Percentiles rank a stretch among this genome's conserved stretches.
These are phyloP conservation scores for Annulohypoxylon stygium DNA, from an alignment of 495 filamentous ascomycete genomes.

Conservation along the genomic window DNA sequence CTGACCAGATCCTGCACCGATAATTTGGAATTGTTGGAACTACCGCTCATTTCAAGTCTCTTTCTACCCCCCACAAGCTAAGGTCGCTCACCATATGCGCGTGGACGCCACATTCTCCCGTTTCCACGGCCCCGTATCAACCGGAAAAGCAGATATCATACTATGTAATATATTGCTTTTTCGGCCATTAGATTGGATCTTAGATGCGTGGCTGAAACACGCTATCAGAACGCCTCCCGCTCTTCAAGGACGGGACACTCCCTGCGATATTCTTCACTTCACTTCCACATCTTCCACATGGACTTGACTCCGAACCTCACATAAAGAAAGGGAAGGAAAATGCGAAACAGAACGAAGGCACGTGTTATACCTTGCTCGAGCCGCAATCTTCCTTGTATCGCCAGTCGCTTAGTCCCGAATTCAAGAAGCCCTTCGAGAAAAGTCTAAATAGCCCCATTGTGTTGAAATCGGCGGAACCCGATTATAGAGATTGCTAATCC, in stretches of 20 bases:
- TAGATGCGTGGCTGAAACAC: constrained; percentile 36
- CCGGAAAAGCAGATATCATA: constrained; percentile 26
- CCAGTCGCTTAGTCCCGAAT: neutral
- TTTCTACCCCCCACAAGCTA: constrained; percentile 28
- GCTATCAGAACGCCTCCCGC: constrained; percentile 34
- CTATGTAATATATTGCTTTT: constrained; percentile 2
- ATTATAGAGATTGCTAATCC: neutral
- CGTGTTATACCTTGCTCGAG: constrained; percentile 29
- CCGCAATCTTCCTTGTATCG: constrained; percentile 21
- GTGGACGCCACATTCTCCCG: constrained; percentile 30
- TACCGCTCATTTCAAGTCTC: constrained; percentile 2
- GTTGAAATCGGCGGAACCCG: neutral
- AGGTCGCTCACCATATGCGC: constrained; percentile 16
- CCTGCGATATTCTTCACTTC: constrained; percentile 30
- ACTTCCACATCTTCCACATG: constrained; percentile 39
- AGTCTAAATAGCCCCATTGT: constrained; percentile 10
- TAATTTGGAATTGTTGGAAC: neutral
- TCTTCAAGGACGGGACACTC: constrained; percentile 7
- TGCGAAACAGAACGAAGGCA: constrained; percentile 15
- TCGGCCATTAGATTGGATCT: constrained; percentile 23
- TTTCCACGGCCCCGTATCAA: constrained; percentile 22
- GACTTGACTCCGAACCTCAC: constrained; percentile 5
- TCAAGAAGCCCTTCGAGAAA: neutral
- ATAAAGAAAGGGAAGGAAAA: neutral
- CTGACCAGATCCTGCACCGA: constrained; percentile 12